Base-by-base conservation (phyloP, 305 asterid genomes). In the Withania somnifera region DNA sequence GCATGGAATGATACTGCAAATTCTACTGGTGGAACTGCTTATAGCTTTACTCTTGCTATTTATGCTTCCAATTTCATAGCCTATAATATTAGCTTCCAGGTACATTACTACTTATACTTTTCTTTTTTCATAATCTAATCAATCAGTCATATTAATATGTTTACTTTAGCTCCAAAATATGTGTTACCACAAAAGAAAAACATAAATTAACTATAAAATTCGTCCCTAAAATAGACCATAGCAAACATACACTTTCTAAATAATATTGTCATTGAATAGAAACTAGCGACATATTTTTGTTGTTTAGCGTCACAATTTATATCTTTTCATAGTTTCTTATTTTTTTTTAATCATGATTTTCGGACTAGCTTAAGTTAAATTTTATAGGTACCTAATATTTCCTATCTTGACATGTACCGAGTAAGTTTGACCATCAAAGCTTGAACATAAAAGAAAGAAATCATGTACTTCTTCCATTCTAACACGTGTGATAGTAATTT, bases 1-100 rank as follows among this genome's bases (percentile, higher is more conserved):
- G 84, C 86, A 52, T 95, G 99, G 99, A 94, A 95, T 57, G 98
- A 92, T 88, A 94, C 97, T 9, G 91, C 95, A 3, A 90, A 91
- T 87, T 93, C 99, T 15, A 88, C 93, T 0, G 97, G 97, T 36
- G 93, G 90, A 32, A 95, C 98, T 38, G 80, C 75, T 9, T 66
- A 80, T 32, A 94, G 94, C 84, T 88, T 87, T 40, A 90, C 99
- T 6, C 77, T 93, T 82, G 86, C 89, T 24, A 82, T 87, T 9
- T 87, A 45, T 15, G 88, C 97, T 38, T 68, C 95, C 75, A 86
- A 90, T 77, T 95, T 94, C 80, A 76, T 87, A 30, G 98, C 98
- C 57, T 95, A 91, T 30, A 91, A 94, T 84, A 90, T 95, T 40
- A 94, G 97, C 87, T 94, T 95, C 79, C 69, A 84, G 99, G 99